phyloP scores from a whole-genome alignment of 768 basidiomycete genomes.

The Nidula microcarpa region DNA sequence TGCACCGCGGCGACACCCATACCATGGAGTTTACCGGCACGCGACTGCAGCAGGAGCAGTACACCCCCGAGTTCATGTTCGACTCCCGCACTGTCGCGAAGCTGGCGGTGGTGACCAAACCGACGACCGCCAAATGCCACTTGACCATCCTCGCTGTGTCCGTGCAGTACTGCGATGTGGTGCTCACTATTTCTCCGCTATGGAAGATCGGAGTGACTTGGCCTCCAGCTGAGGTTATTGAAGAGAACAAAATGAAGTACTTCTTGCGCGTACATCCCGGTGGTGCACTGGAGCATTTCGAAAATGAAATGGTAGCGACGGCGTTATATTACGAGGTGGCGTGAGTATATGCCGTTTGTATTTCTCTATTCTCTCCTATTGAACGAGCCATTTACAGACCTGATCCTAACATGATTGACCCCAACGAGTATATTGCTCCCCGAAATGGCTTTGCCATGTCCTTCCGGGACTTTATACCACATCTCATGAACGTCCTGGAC shows the following conservation, averaged over 20 bases:
- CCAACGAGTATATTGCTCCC: conserved; percentile 74
- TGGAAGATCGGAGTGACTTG: conserved; percentile 78
- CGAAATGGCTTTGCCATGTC: conserved; percentile 87
- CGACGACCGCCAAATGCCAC: conserved; percentile 72
- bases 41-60: conserved; percentile 57
- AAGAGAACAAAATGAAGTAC: conserved; percentile 75
- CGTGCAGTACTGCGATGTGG: conserved; percentile 78
- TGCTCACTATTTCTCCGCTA: conserved; percentile 62
- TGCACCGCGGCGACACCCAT: conserved; percentile 75
- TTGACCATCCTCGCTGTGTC: conserved; percentile 71
- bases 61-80: conserved; percentile 65
- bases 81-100: conserved; percentile 78
- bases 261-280: conserved; percentile 82
- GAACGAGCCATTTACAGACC: conserved; percentile 46
- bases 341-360: conserved; percentile 40
- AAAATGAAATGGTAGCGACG: conserved; percentile 75
- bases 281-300: conserved; percentile 84
- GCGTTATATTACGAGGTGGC: conserved; percentile 83
- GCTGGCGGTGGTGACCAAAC: conserved; percentile 71
- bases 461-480: conserved; percentile 74
- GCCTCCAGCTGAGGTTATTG: conserved; percentile 71
- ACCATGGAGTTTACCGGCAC: conserved; percentile 83
- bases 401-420: conserved; percentile 73
- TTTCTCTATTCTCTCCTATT: conserved; percentile 1
- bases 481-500: conserved; percentile 79